Percentiles rank a stretch among this genome's conserved stretches.
Conservation (phyloP, 1,139 yeast genomes). For the Nakaseomyces uthaithaninus region DNA sequence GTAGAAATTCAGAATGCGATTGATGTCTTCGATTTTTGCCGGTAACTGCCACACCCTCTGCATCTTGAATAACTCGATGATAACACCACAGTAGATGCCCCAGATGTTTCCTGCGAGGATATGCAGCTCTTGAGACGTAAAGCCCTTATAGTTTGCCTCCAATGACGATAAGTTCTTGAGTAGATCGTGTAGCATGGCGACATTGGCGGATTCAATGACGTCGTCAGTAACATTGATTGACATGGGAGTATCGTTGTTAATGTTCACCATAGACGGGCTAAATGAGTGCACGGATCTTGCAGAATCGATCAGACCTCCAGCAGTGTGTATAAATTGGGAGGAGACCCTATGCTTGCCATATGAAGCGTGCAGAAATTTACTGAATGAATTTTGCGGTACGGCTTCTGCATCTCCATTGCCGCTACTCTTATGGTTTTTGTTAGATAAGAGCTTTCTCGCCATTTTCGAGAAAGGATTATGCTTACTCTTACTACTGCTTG, state of each 20-base stretch:
- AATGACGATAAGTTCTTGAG: slow-evolving; percentile 29
- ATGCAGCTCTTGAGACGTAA: slow-evolving; percentile 26
- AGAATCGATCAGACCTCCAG: slow-evolving; percentile 23
- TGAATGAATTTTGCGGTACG: slow-evolving; percentile 22
- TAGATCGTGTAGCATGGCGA: slow-evolving; percentile 28
- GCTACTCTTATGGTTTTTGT: slow-evolving; percentile 17
- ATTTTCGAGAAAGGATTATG: slow-evolving; percentile 8
- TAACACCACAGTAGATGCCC: slow-evolving; percentile 29
- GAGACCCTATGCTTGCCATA: slow-evolving; percentile 25
- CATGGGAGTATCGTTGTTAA: slow-evolving; percentile 6
- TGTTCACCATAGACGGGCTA: slow-evolving; percentile 16
- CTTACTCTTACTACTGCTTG: slow-evolving; percentile 1
- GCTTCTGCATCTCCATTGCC: slow-evolving; percentile 20
- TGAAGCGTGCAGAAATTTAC: slow-evolving; percentile 29
- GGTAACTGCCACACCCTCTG: slow-evolving; percentile 29
- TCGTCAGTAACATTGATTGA: slow-evolving; percentile 15
- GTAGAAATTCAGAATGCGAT: slow-evolving; percentile 32
- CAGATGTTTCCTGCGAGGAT: slow-evolving; percentile 29
- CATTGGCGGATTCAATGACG: slow-evolving; percentile 17
- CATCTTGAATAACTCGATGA: slow-evolving; percentile 27
- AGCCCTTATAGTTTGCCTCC: slow-evolving; percentile 27
- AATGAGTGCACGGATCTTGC: slow-evolving; percentile 25
- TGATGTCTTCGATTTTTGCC: slow-evolving; percentile 35
- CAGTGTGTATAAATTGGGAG: slow-evolving; percentile 14
- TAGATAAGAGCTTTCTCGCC: slow-evolving; percentile 22